Evolutionary conservation across 768 basidiomycete species (phyloP), one percentile per base, ranked within the genome.

Genomic region (Tylopilus plumbeoviolaceoides): DNA sequence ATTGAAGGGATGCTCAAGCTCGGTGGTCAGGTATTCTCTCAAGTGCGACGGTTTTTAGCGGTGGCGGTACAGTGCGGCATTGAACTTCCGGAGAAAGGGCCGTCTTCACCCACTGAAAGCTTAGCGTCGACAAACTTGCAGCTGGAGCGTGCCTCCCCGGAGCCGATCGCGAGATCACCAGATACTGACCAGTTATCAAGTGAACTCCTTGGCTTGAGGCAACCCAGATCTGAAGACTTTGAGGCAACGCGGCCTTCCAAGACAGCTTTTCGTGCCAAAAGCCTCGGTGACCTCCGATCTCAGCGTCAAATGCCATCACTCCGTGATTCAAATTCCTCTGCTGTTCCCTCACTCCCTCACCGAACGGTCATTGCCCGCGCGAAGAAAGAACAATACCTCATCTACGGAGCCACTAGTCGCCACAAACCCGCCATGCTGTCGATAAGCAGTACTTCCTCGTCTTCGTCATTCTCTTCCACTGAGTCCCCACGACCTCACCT

Each of bases 1-100:
- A 80, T 87, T 14, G 80, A 85, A 48, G 75, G 74, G 23, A 94
- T 97, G 92, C 76, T 95, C 23, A 81, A 83, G 28, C 76, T 89
- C 10, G 89, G 87, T 2, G 83, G 88, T 12, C 84, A 87, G 57
- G 88, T 95, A 1, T 90, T 93, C 60, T 83, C 81, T 21, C 85
- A 82, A 63, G 86, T 95, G 14, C 80, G 87, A 48, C 77, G 81
- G 9, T 95, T 99, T 67, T 71, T 99, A 48, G 78, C 83, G 21
- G 76, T 89, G 49, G 86, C 85, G 28, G 80, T 82, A 25, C 86
- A 88, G 56, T 90, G 85, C 65, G 89, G 88, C 18, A 66, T 91
- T 36, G 79, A 83, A 51, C 72, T 90, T 28, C 86, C 84, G 3
- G 76, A 82, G 54, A 74, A 72, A 47, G 71, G 70, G 36, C 75